These are phyloP conservation scores for Diaporthe vaccinii DNA, from an alignment of 2,329 filamentous ascomycete species.

Conservation along the genomic window DNA sequence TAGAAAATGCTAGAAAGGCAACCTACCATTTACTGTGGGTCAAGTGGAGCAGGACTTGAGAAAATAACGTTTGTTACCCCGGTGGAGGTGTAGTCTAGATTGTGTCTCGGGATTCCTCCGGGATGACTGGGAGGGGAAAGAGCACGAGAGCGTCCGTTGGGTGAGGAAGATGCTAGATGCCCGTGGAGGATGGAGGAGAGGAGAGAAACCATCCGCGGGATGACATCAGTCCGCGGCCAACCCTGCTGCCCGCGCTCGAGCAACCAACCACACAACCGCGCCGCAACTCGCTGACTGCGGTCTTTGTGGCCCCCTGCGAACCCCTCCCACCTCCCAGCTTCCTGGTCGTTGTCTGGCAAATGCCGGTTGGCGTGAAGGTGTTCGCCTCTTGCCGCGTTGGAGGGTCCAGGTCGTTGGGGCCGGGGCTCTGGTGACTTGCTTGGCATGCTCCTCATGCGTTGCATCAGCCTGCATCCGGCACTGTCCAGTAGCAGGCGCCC, in stretches of 20 bases:
- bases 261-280: constrained; percentile 6
- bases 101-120: background rate
- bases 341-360: background rate
- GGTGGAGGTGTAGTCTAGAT: no score
- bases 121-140: background rate
- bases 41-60: no score
- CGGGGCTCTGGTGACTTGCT: constrained; percentile 11
- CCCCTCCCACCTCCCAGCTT: background rate
- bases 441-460: constrained; percentile 12
- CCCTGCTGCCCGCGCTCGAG: constrained; percentile 15
- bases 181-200: background rate
- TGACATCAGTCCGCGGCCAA: constrained; percentile 22
- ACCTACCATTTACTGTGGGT: no score
- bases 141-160: background rate
- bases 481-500: background rate
- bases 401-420: background rate
- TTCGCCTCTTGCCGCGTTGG: constrained; percentile 19
- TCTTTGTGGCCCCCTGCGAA: background rate
- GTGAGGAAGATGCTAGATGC: background rate
- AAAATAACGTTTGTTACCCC: no score
- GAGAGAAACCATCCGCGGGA: background rate
- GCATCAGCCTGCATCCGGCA: constrained; percentile 27
- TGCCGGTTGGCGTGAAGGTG: constrained; percentile 5
- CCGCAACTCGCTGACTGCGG: background rate
- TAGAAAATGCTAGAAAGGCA: no score